Evolutionary conservation across 2,329 filamentous ascomycete species (phyloP), one percentile per base, ranked within the genome.

Genomic region (Clonostachys rhizophaga): DNA sequence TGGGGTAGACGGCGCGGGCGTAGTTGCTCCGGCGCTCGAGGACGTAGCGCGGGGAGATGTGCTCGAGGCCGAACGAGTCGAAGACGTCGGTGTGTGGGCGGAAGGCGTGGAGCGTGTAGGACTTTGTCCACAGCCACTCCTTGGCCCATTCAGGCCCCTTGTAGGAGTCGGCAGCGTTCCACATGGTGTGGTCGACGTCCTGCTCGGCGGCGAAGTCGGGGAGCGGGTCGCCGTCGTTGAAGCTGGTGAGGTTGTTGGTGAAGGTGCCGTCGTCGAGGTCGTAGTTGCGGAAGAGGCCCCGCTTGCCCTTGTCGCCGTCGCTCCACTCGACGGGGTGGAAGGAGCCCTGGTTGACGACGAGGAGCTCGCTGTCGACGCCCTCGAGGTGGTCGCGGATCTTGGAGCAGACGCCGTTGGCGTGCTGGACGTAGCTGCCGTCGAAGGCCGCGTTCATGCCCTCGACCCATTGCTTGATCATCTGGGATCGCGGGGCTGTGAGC

Each of bases 351-450:
- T 56, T 52, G 47, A 60, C 42, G 35, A 58, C 55, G 33, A 61
- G 53, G 47, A 58, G 47, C 47, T 59, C 53, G 18, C 58, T 52
- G 10, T 55, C 46, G 34, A 53, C 53, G 33, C 54, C 51, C 5
- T 46, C 34, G 11, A 50, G 48, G 6, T 71, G 69, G 54, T 84
- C 84, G 13, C 68, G 53, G 12, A 61, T 34, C 12, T 40, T 34
- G 7, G 57, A 60, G 12, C 62, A 47, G 12, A 56, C 49, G 6
- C 36, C 42, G 49, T 62, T 58, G 49, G 55, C 56, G 42, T 62
- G 58, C 2, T 56, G 57, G n/a, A 50, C 56, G 57, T 56, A 63
- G 6, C 43, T 43, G 12, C 60, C 58, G 35, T 58, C 48, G 47
- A 57, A 65, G 16, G 53, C 57, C 3, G 52, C 34, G 49, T 62